Evolutionary conservation across 805 yeast genomes (phyloP), one percentile per base, ranked within the genome.

Genomic region (Dipodascus geniculatus): DNA sequence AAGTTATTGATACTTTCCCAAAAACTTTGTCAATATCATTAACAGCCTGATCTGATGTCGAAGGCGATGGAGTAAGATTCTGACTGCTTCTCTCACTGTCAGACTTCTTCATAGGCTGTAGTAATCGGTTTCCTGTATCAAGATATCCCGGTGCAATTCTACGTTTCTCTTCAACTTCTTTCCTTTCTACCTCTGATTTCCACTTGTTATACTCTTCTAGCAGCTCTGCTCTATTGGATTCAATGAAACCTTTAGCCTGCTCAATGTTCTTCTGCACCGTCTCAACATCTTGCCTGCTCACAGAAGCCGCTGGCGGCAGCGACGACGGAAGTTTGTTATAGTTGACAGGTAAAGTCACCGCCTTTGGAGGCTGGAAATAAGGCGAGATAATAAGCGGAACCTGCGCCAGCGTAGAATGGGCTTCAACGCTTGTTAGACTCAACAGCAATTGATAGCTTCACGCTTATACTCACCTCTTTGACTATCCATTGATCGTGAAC

Each of bases 331-430:
- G 60, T 11, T 66, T 63, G 17, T 65, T 67, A 63, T 76, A 81
- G 57, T 74, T 74, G 31, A 73, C 65, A 38, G 81, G 78, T 38
- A 81, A 68, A 3, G 79, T 73, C 14, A 80, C 73, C 0, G 83
- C 76, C 55, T 72, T 76, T 17, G 85, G 84, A 0, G 81, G 78
- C 53, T 71, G 74, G 56, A 67, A 73, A 23, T 68, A 67, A 2
- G 81, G 83, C 54, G 80, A 78, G 42, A 75, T 68, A 16, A 78
- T 74, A 42, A 81, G 70, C 0, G 85, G 85, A 0, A 81, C 74
- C 56, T 79, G 80, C 35, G 74, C 68, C 3, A 80, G 68, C 14
- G 75, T 56, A 0, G 77, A 72, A 56, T 79, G 80, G 23, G 75
- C 79, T 76, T 23, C 8, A 6, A 20, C 4, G 8, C 14, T 4